These are phyloP conservation scores for Paxillus ammoniavirescens DNA, from an alignment of 768 basidiomycete genomes.

Conservation along the genomic window DNA sequence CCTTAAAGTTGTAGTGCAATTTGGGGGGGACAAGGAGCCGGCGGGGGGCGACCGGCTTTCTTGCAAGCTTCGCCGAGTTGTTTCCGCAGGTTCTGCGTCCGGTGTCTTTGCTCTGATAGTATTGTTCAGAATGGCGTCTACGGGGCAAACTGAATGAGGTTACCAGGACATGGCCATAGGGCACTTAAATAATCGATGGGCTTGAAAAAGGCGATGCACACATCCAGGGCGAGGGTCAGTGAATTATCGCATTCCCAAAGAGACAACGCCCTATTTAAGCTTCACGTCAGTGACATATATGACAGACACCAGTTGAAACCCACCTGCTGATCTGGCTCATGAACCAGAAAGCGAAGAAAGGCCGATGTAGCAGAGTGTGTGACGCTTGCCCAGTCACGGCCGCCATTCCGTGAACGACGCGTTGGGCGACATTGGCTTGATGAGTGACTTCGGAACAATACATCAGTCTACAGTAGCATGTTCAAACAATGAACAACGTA, in stretches of 20 bases:
- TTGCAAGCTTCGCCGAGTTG: slow-evolving; percentile 46
- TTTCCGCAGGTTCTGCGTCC: slow-evolving; percentile 46
- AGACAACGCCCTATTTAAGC: slow-evolving; percentile 43
- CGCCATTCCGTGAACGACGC: slow-evolving; percentile 57
- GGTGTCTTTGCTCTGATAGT: slow-evolving; percentile 48
- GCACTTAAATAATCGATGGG: slow-evolving; percentile 60
- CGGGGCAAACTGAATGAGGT: slow-evolving; percentile 13
- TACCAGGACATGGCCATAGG: slow-evolving; percentile 66
- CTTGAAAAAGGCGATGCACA: slow-evolving; percentile 57
- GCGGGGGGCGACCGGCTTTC: slow-evolving; percentile 44
- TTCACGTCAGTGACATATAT: slow-evolving; percentile 12
- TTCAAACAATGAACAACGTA: slow-evolving; percentile 35
- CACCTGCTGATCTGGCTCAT: slow-evolving; percentile 67
- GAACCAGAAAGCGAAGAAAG: slow-evolving; percentile 75
- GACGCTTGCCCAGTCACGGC: slow-evolving; percentile 52
- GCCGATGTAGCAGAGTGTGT: slow-evolving; percentile 52
- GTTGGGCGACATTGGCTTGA: slow-evolving; percentile 57
- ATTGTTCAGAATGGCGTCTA: slow-evolving; percentile 5
- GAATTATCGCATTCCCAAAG: slow-evolving; percentile 63
- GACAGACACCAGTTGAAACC: slow-evolving; percentile 7
- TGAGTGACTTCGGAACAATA: slow-evolving; percentile 47
- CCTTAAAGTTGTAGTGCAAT: not conserved
- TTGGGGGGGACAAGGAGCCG: slow-evolving; percentile 30
- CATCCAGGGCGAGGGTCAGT: slow-evolving; percentile 58
- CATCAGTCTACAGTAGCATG: slow-evolving; percentile 1